Percentiles rank a stretch among this genome's conserved stretches.
These are phyloP conservation scores for Debaryomyces sp. DNA, from an alignment of 1,139 yeast genomes.

Conservation along the genomic window DNA sequence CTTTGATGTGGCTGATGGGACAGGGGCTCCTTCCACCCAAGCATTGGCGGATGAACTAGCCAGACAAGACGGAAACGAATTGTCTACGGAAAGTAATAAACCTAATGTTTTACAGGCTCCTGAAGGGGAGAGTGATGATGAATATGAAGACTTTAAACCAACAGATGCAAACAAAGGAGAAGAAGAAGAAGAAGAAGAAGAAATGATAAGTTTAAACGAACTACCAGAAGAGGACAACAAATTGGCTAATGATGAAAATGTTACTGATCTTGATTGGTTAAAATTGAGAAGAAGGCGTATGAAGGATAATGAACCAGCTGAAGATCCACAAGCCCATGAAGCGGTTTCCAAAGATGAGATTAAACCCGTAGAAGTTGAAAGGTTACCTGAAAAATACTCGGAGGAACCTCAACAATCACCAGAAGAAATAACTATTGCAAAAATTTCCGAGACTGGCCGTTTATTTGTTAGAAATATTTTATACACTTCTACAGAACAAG, in stretches of 20 bases:
- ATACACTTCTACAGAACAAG: slow-evolving; percentile 80
- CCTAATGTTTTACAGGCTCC: slow-evolving; percentile 32
- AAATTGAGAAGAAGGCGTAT: slow-evolving; percentile 76
- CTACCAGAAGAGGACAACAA: slow-evolving; percentile 21
- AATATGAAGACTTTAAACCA: slow-evolving; percentile 56
- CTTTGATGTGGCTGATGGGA: slow-evolving; percentile 59
- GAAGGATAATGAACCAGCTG: slow-evolving; percentile 46
- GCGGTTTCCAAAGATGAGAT: slow-evolving; percentile 4
- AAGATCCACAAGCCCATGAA: slow-evolving; percentile 14
- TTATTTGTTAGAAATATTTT: slow-evolving; percentile 85
- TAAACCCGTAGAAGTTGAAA: slow-evolving; percentile 16
- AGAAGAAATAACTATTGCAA: slow-evolving; percentile 47
- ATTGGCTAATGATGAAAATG: slow-evolving; percentile 51
- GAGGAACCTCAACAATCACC: slow-evolving; percentile 11
- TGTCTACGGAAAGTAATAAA: slow-evolving; percentile 11
- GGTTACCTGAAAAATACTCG: slow-evolving; percentile 7
- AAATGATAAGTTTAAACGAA: slow-evolving; percentile 21
- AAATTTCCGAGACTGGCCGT: slow-evolving; percentile 74
- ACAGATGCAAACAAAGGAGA: slow-evolving; percentile 20
- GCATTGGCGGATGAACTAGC: slow-evolving; percentile 42
- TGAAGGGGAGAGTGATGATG: slow-evolving; percentile 65
- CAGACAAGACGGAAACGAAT: slow-evolving; percentile 20
- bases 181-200: slow-evolving; percentile 21
- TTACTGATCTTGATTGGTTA: slow-evolving; percentile 90
- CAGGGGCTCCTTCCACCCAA: slow-evolving; percentile 52